These are phyloP conservation scores for Luffa aegyptiaca DNA, from an alignment of 306 rosid species.

Conservation along the genomic window DNA sequence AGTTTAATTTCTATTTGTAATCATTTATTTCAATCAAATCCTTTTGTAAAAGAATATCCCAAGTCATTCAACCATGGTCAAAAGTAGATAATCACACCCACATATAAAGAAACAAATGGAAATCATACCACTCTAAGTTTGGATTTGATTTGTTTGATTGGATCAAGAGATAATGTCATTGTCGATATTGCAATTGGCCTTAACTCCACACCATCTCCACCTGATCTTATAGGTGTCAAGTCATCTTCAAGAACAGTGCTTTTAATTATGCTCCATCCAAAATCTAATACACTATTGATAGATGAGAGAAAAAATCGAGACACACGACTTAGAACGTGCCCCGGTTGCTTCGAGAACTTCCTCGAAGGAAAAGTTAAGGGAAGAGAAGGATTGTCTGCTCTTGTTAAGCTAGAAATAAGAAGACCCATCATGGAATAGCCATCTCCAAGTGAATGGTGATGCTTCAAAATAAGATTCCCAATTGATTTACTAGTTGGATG, in stretches of 20 bases:
- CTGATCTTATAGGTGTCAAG: slow-evolving; percentile 35
- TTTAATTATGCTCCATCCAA: slow-evolving; percentile 32
- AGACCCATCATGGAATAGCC: slow-evolving; percentile 56
- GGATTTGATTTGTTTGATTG: slow-evolving; percentile 34
- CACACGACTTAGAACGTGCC: not conserved
- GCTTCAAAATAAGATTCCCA: slow-evolving; percentile 26
- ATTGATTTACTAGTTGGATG: slow-evolving; percentile 32
- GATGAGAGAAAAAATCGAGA: slow-evolving; percentile 15
- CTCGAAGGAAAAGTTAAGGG: slow-evolving; percentile 45
- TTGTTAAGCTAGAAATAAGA: slow-evolving; percentile 42
- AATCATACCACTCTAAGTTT: slow-evolving; percentile 48
- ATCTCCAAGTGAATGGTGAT: slow-evolving; percentile 65
- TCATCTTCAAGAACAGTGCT: slow-evolving; percentile 37
- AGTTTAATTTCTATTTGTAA: too few relatives aligned
- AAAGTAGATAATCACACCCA: too few relatives aligned
- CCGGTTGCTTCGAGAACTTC: not conserved
- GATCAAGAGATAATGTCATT: slow-evolving; percentile 30
- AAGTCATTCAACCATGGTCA: too few relatives aligned
- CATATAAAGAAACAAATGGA: too few relatives aligned
- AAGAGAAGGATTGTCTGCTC: slow-evolving; percentile 39
- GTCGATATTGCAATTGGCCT: slow-evolving; percentile 26
- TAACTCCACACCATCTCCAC: slow-evolving; percentile 21
- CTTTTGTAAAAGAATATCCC: too few relatives aligned
- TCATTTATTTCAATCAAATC: too few relatives aligned
- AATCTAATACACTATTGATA: slow-evolving; percentile 23